A percentile compares a stretch with the other conserved stretches of the same genome.
These are phyloP conservation scores for Beauveria varroae DNA, from an alignment of 2,329 filamentous ascomycete genomes.

Conservation along the genomic window DNA sequence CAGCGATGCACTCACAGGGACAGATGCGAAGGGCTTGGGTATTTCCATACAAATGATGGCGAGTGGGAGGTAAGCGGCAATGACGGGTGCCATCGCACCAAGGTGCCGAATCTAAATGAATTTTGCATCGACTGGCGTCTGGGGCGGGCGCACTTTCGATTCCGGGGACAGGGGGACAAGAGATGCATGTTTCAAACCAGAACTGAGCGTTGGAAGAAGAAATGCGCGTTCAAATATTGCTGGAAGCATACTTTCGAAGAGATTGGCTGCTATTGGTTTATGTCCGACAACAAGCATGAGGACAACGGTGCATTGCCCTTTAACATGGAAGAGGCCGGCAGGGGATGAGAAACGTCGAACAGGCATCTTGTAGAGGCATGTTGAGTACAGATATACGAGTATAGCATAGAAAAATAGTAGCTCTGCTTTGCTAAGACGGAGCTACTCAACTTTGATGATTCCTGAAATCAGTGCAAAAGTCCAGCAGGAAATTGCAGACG, in stretches of 20 bases:
- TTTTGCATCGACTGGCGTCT: conserved; percentile 11
- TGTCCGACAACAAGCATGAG: conserved; percentile 3
- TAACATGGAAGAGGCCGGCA: not conserved
- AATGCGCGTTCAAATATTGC: not conserved
- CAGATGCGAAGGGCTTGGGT: conserved; percentile 4
- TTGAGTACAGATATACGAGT: too few species aligned
- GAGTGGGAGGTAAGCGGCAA: conserved; percentile 9
- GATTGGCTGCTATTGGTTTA: not conserved
- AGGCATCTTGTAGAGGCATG: not conserved
- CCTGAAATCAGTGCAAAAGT: too few species aligned
- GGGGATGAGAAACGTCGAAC: not conserved
- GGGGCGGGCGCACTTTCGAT: conserved; percentile 10
- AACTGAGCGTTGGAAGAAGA: not conserved
- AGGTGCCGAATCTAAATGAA: conserved; percentile 10
- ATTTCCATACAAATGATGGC: conserved; percentile 21
- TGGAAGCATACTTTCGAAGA: not conserved
- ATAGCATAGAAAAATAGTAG: not conserved
- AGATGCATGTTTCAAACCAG: conserved; percentile 2
- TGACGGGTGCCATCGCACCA: conserved; percentile 11
- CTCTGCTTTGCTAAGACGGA: not conserved
- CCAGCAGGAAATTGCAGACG: not conserved
- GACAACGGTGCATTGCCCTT: conserved; percentile 2
- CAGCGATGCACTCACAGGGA: not conserved
- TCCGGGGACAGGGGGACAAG: conserved; percentile 8
- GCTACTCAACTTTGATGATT: too few species aligned